A percentile compares a stretch with the other conserved stretches of the same genome.
These are phyloP conservation scores for Globisporangium radiosum DNA, from an alignment of 352 stramenopile species.

Conservation along the genomic window DNA sequence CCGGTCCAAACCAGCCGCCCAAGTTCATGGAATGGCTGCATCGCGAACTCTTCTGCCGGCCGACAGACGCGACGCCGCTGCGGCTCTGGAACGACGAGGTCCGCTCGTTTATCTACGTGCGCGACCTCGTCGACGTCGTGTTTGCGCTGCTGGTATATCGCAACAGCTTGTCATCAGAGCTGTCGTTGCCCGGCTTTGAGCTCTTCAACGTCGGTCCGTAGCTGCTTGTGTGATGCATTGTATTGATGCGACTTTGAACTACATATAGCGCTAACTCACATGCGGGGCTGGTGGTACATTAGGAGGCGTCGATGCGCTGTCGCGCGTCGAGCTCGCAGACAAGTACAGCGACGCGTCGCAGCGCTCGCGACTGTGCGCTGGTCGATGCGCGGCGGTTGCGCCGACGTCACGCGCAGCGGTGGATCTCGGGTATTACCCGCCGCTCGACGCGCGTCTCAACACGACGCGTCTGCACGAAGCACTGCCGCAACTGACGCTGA, in stretches of 20 bases:
- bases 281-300: too few species aligned
- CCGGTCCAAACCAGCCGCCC: conserved; percentile 15
- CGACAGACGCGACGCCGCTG: conserved; percentile 11
- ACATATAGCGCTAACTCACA: too few species aligned
- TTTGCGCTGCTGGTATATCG: conserved; percentile 20
- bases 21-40: conserved; percentile 73
- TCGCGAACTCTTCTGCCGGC: conserved; percentile 23
- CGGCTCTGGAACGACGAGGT: conserved; percentile 58
- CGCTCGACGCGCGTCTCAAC: conserved; percentile 37
- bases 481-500: conserved; percentile 19
- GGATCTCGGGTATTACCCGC: conserved; percentile 40
- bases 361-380: conserved; percentile 1
- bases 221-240: neutral
- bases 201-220: conserved; percentile 51
- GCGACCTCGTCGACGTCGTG: conserved; percentile 37
- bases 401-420: conserved; percentile 19
- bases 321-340: conserved; percentile 36
- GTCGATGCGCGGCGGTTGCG: conserved; percentile 14
- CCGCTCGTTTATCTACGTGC: conserved; percentile 52
- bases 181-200: neutral
- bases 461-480: conserved; percentile 17
- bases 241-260: neutral
- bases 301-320: conserved; percentile 43
- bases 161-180: neutral
- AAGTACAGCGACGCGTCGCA: conserved; percentile 21